A percentile compares a stretch with the other conserved stretches of the same genome.
Evolutionary conservation across 306 rosid species (phyloP).

Genomic region (Trichosanthes cucumerina): DNA sequence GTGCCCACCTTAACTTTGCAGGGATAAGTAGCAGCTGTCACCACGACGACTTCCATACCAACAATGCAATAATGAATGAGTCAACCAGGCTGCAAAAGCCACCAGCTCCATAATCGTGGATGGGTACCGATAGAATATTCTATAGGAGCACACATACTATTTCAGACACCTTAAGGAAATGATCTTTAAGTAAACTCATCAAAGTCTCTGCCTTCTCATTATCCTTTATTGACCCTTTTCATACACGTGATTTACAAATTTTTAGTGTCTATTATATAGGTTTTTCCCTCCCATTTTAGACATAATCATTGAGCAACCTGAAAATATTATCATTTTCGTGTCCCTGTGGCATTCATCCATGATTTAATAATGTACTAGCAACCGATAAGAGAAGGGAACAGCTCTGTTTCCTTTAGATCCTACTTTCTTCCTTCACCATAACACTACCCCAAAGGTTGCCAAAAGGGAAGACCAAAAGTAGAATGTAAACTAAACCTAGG

Average conservation of each 20-base stretch:
- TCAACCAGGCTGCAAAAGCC: slow-evolving; percentile 87
- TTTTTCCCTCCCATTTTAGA: background rate
- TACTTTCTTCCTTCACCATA: background rate
- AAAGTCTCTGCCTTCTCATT: slow-evolving; percentile 2
- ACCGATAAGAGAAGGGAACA: background rate
- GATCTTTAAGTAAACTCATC: background rate
- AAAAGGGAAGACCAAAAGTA: background rate
- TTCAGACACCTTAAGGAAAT: slow-evolving; percentile 27
- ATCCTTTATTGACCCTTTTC: background rate
- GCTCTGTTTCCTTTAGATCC: background rate
- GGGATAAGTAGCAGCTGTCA: slow-evolving; percentile 99
- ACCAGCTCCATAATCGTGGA: slow-evolving; percentile 99
- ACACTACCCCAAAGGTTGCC: background rate
- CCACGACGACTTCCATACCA: slow-evolving; percentile 59
- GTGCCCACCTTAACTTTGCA: slow-evolving; percentile 99
- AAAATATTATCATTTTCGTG: background rate
- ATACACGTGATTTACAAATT: background rate
- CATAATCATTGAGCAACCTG: background rate
- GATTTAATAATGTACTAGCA: background rate
- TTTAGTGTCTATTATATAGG: background rate
- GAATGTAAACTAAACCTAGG: background rate
- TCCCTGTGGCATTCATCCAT: background rate
- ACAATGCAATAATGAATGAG: slow-evolving; percentile 59
- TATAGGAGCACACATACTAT: slow-evolving; percentile 23
- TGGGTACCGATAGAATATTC: slow-evolving; percentile 48